A percentile compares a stretch with the other conserved stretches of the same genome.
Evolutionary conservation across 148 eudicot species (phyloP).

Genomic region (Nyssa sinensis): DNA sequence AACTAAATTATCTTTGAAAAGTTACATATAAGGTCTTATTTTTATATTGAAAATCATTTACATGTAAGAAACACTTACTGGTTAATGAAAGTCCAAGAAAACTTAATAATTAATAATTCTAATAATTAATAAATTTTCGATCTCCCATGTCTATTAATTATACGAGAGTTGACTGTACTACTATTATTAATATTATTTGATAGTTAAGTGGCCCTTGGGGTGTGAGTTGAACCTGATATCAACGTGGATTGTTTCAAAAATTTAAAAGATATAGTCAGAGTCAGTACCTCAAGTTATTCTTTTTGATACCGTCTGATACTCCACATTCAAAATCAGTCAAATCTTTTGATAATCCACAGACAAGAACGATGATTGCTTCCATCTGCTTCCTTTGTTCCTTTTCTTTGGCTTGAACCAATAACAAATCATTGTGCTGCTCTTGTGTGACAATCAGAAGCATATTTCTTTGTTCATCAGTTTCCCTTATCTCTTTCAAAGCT

Average conservation of each 20-base stretch:
- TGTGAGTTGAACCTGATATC: too few relatives aligned
- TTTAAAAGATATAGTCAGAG: background rate
- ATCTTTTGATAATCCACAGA: constrained; percentile 35
- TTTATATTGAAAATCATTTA: too few relatives aligned
- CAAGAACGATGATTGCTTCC: constrained; percentile 32
- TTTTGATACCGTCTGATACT: constrained; percentile 35
- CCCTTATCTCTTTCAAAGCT: constrained; percentile 27
- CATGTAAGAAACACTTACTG: too few relatives aligned
- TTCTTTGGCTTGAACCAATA: constrained; percentile 34
- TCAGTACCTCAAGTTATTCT: constrained; percentile 52
- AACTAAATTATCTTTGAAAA: too few relatives aligned
- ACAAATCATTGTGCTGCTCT: constrained; percentile 31
- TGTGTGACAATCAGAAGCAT: constrained; percentile 20
- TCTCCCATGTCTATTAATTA: too few relatives aligned
- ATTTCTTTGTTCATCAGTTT: constrained; percentile 26
- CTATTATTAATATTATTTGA: too few relatives aligned
- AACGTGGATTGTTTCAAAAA: background rate
- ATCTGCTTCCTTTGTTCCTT: constrained; percentile 45
- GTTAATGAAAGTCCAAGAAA: too few relatives aligned
- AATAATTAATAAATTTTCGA: too few relatives aligned
- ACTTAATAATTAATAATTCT: too few relatives aligned
- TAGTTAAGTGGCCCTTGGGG: too few relatives aligned
- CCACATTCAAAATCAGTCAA: constrained; percentile 49
- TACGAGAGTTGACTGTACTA: too few relatives aligned
- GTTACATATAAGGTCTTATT: too few relatives aligned